Conservation (phyloP, 2,329 filamentous ascomycete species). For the Domatiomyces catenatus region DNA sequence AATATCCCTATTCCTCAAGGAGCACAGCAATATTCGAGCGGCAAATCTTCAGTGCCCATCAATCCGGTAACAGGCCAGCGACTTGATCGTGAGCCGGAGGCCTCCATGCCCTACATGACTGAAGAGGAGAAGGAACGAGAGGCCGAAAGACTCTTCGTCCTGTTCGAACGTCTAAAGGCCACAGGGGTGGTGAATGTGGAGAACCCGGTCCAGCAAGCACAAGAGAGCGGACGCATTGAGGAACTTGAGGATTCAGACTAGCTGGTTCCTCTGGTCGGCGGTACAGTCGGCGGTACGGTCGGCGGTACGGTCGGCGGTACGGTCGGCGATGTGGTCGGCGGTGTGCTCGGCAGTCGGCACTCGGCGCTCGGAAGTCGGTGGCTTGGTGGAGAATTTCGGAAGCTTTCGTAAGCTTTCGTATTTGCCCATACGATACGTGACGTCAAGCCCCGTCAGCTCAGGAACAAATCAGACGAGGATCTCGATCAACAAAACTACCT, state of each 20-base stretch:
- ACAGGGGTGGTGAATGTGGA: conserved; percentile 64
- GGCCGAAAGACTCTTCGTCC: conserved; percentile 72
- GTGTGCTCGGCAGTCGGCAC: too few species aligned
- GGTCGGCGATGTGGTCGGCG: too few species aligned
- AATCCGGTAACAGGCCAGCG: conserved; percentile 85
- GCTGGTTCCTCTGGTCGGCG: too few species aligned
- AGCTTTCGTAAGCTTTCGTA: neutral
- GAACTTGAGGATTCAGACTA: conserved; percentile 14
- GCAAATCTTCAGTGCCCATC: conserved; percentile 32
- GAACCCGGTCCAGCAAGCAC: conserved; percentile 60
- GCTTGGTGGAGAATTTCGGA: too few species aligned
- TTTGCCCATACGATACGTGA: too few species aligned
- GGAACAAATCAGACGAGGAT: too few species aligned
- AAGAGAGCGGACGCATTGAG: conserved; percentile 54
- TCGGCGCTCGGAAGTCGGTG: too few species aligned
- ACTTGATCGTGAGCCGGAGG: conserved; percentile 37
- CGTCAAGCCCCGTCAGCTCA: too few species aligned
- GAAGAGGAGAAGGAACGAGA: conserved; percentile 84
- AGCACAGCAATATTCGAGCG: conserved; percentile 37
- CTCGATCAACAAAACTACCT: too few species aligned
- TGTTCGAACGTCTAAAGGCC: conserved; percentile 72
- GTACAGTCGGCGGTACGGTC: too few species aligned
- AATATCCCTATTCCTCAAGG: conserved; percentile 62
- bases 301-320: too few species aligned
- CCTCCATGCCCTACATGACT: conserved; percentile 58